These are phyloP conservation scores for Trametes sanguinea DNA, from an alignment of 768 basidiomycete genomes.

Conservation along the genomic window DNA sequence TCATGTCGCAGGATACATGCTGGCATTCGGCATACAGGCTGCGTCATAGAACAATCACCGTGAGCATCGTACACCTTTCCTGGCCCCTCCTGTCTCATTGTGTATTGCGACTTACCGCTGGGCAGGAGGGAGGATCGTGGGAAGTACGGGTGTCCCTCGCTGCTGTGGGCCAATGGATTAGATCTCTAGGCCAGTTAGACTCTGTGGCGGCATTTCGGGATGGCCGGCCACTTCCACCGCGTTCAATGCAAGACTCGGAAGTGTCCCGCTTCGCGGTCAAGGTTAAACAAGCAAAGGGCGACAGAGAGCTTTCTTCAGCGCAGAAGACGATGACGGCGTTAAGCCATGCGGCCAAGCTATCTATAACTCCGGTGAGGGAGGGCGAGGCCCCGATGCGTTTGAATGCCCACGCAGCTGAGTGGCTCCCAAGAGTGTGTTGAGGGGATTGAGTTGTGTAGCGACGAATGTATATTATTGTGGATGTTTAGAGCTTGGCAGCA, in stretches of 20 bases:
- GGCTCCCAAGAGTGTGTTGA: constrained; percentile 26
- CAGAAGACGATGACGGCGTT: constrained; percentile 41
- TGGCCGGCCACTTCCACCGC: constrained; percentile 43
- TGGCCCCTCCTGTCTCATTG: too few relatives aligned
- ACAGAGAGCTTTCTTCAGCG: background rate
- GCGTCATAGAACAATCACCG: constrained; percentile 54
- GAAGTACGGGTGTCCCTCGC: constrained; percentile 62
- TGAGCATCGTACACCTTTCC: constrained; percentile 21
- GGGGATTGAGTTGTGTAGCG: background rate
- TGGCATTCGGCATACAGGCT: constrained; percentile 59
- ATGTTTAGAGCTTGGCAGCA: too few relatives aligned
- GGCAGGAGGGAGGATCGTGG: constrained; percentile 61
- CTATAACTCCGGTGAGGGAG: constrained; percentile 44
- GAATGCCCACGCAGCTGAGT: constrained; percentile 33
- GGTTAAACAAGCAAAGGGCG: constrained; percentile 2
- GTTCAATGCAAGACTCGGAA: constrained; percentile 38
- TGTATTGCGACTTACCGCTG: background rate
- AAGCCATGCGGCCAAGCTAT: constrained; percentile 47
- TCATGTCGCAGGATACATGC: constrained; percentile 58
- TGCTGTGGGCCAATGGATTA: constrained; percentile 57
- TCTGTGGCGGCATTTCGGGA: constrained; percentile 45
- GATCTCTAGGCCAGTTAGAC: constrained; percentile 49
- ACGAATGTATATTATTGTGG: too few relatives aligned
- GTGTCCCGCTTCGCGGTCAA: constrained; percentile 29
- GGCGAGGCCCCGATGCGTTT: constrained; percentile 40